Percentiles rank a stretch among this genome's conserved stretches.
Conservation (phyloP, 257 asterid species). For the Penstemon barbatus region DNA sequence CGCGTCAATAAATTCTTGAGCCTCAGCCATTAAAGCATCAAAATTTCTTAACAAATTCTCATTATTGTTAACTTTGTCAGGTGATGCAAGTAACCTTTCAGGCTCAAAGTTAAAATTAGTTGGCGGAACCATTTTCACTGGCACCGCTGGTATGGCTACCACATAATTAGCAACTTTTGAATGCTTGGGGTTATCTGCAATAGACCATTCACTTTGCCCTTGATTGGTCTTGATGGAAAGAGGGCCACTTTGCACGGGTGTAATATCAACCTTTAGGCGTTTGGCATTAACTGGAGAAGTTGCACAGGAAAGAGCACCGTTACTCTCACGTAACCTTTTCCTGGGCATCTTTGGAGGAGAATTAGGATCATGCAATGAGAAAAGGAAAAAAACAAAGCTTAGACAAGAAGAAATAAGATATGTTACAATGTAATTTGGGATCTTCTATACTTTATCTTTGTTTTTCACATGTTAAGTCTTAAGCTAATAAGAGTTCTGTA, state of each 20-base stretch:
- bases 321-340: background rate
- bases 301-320: background rate
- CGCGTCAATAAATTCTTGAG: conserved; percentile 22
- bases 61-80: conserved; percentile 10
- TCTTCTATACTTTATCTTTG: too few species aligned
- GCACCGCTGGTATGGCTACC: conserved; percentile 26
- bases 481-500: too few species aligned
- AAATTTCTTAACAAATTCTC: conserved; percentile 1
- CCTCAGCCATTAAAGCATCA: conserved; percentile 24
- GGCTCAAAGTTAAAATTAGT: background rate
- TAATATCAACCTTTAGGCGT: conserved; percentile 3
- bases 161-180: background rate
- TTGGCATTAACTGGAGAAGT: background rate
- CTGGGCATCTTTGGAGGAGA: background rate
- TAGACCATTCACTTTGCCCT: background rate
- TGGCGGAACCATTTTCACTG: conserved; percentile 31
- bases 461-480: too few species aligned
- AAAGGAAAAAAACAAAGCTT: background rate
- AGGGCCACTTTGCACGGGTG: background rate
- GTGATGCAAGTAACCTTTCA: background rate
- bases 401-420: too few species aligned
- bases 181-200: background rate
- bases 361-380: background rate
- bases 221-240: background rate
- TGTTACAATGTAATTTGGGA: too few species aligned